Base-by-base conservation (phyloP, 805 yeast genomes). In the Phaffomyces thermotolerans region DNA sequence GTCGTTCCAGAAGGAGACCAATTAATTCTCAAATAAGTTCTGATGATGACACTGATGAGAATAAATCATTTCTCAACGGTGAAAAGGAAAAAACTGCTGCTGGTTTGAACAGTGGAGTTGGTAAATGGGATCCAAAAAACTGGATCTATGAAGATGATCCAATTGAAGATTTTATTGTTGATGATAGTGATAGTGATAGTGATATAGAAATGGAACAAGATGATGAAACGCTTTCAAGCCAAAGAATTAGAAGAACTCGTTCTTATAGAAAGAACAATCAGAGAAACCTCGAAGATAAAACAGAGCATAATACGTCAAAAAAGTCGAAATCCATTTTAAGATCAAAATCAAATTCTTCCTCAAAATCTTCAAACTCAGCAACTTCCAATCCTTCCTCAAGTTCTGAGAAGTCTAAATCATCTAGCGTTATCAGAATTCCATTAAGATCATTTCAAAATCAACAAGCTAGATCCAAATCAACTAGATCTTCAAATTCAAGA, bases 91-190 rank as follows among this genome's bases (percentile, higher is more conserved):
- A 8, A 12, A 18, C 7, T 20, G 33, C 15, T 9, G 33, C 9
- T n/a, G 38, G 31, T 13, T 15, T 25, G 4, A 3, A 15, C 7
- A 15, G 15, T 17, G 39, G 39, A 23, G 40, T 43, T 7, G 31
- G 40, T 24, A 43, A 35, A 31, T 43, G 46, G 46, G 42, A 31
- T 12, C 39, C 37, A 4, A 24, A 33, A 17, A 14, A 18, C 17
- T 43, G 46, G 46, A 24, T n/a, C 9, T 43, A 43, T 27, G 46
- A 43, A 39, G 17, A 30, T 4, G 30, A 22, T n/a, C 39, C 41
- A 14, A 39, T 39, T 17, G 37, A 35, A 6, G 32, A 39, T 5
- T 43, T 39, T 24, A 20, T 43, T 17, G 42, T 17, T 23, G 32
- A 34, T 34, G 41, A 37, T 33, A 32, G 35, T 34, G 41, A 37